Evolutionary conservation across 257 asterid species (phyloP).

Genomic region (Avicennia marina): DNA sequence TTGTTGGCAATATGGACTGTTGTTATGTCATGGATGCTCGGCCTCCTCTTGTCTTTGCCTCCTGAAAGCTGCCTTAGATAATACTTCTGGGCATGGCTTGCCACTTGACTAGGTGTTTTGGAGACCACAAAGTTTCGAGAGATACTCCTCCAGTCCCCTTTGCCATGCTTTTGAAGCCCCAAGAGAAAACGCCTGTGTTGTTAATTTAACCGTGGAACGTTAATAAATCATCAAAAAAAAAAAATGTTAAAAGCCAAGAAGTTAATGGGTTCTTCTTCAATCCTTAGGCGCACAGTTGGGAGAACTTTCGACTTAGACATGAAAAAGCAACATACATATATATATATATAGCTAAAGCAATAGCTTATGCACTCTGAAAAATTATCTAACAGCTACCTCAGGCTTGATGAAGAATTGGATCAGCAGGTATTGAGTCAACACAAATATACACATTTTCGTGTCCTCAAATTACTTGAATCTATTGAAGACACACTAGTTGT

Average conservation of each 20-base stretch:
- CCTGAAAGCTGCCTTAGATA: slow-evolving; percentile 68
- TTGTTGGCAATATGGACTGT: slow-evolving; percentile 26
- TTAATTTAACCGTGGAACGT: neutral
- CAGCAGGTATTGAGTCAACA: too few species aligned
- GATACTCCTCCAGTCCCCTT: slow-evolving; percentile 84
- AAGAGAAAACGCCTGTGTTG: slow-evolving; percentile 54
- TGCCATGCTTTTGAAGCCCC: slow-evolving; percentile 72
- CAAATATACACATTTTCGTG: too few species aligned
- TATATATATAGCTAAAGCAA: too few species aligned
- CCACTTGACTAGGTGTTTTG: slow-evolving; percentile 85
- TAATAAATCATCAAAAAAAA: neutral
- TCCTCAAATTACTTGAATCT: too few species aligned
- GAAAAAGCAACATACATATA: too few species aligned
- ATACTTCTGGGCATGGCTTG: slow-evolving; percentile 90
- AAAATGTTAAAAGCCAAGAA: neutral
- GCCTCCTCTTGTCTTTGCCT: slow-evolving; percentile 74
- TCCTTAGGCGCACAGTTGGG: too few species aligned
- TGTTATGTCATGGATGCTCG: slow-evolving; percentile 89
- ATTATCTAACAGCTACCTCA: too few species aligned
- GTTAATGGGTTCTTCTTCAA: too few species aligned
- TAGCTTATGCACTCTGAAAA: too few species aligned
- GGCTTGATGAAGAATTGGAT: too few species aligned
- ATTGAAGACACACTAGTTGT: too few species aligned
- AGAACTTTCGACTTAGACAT: too few species aligned
- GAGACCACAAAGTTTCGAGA: slow-evolving; percentile 67